phyloP scores from a whole-genome alignment of 441 rosid species.

The Pelargonium citronellum region DNA sequence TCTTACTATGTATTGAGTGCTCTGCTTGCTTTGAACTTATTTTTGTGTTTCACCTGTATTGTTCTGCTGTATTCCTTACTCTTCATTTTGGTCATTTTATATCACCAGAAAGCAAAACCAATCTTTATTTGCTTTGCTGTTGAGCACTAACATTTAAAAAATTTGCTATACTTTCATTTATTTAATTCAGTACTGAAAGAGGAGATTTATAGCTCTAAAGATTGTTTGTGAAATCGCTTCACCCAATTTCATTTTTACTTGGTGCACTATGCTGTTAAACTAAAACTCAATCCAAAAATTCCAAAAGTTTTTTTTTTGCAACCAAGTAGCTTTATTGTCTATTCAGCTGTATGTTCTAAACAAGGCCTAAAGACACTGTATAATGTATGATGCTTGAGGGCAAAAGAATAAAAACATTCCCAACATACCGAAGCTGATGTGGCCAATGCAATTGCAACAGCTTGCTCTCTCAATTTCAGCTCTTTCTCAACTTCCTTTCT shows the following conservation, averaged over 20 bases:
- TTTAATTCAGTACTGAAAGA: background rate
- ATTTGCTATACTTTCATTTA: background rate
- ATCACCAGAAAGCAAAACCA: background rate
- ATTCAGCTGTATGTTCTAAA: background rate
- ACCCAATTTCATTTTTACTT: background rate
- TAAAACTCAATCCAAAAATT: background rate
- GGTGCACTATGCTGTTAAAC: background rate
- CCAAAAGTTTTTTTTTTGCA: background rate
- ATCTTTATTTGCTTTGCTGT: background rate
- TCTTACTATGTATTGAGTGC: background rate
- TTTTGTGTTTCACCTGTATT: background rate
- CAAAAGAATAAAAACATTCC: background rate
- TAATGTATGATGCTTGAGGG: conserved; percentile 15
- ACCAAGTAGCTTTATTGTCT: background rate
- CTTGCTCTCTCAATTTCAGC: conserved; percentile 73
- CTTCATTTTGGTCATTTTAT: background rate
- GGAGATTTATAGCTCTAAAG: background rate
- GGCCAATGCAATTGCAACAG: conserved; percentile 56
- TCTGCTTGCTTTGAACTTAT: background rate
- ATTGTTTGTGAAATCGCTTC: background rate
- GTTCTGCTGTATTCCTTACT: background rate
- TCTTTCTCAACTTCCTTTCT: conserved; percentile 86
- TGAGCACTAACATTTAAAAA: background rate
- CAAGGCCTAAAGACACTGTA: background rate
- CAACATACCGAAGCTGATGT: conserved; percentile 50